Evolutionary conservation across 805 yeast species (phyloP), one percentile per base, ranked within the genome.

Genomic region (Starmerella ratchasimensis): DNA sequence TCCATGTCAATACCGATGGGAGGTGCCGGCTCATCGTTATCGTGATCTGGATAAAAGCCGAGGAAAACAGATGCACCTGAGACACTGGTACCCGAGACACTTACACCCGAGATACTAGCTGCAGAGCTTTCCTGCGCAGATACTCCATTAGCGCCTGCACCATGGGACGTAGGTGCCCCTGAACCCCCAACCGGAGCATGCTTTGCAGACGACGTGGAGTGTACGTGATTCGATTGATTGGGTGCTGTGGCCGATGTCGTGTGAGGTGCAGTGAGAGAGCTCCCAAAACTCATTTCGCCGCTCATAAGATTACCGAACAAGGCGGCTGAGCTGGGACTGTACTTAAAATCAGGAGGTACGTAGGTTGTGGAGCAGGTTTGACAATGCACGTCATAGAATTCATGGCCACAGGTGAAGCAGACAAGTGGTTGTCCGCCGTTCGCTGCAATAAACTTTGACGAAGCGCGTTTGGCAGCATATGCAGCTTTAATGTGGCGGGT

Each of bases 371-470:
- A 45, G 34, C 55, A 51, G 17, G 39, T 14, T 2, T 23, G 28
- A 30, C 55, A 51, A 10, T 39, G 36, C 5, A 33, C 27, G 4
- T 42, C 48, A 11, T 17, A 13, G 20, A 51, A 36, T 8, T 34
- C 34, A 25, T 34, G 34, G 7, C 48, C 45, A 22, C 55, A 51
- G 4, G 47, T 43, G 22, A 34, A 45, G 44, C 55, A 45, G 7
- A 34, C 18, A 39, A 50, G 25, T 17, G 28, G 33, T 34, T 39
- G 13, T 31, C 36, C 38, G 8, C 41, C 19, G 11, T 31, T 32
- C 7, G 38, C 36, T 3, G 45, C 40, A 8, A 40, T 28, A 23
- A 31, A 38, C 7, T 37, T 38, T n/a, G 37, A 29, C 17, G 42
- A 42, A 3, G 42, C 49, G 8, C 33, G 37, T 32, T 44, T 44